Evolutionary conservation across 2,329 filamentous ascomycete species (phyloP).

Genomic region (Incumbomyces delicatus): DNA sequence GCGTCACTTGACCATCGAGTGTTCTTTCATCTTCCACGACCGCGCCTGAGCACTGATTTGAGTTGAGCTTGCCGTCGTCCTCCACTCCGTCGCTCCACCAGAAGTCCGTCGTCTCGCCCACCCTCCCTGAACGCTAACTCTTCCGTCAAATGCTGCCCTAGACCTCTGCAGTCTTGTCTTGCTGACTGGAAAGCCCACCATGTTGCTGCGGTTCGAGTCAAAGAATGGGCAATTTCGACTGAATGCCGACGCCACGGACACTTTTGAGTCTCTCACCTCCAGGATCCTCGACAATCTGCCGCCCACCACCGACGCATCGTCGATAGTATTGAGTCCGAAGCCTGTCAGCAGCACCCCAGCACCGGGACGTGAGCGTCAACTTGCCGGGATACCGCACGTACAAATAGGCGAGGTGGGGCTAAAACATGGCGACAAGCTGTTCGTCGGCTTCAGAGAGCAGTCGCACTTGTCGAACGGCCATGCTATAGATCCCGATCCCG

Average conservation of each 20-base stretch:
- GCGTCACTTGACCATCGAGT: too few species aligned
- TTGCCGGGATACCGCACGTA: constrained; percentile 44
- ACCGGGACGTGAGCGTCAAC: constrained; percentile 42
- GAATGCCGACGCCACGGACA: constrained; percentile 61
- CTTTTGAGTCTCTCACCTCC: constrained; percentile 52
- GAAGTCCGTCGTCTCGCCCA: too few species aligned
- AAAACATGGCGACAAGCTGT: constrained; percentile 86
- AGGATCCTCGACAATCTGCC: constrained; percentile 54
- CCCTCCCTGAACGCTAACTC: too few species aligned
- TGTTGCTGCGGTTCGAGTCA: constrained; percentile 80
- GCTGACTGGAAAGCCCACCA: constrained; percentile 27
- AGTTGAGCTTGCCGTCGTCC: too few species aligned
- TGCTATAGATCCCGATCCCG: constrained; percentile 11
- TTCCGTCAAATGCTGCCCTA: too few species aligned
- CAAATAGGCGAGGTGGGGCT: constrained; percentile 49
- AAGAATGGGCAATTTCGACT: constrained; percentile 89
- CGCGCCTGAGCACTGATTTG: too few species aligned
- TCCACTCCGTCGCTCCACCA: too few species aligned
- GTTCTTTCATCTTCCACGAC: too few species aligned
- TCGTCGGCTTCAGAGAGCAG: constrained; percentile 65
- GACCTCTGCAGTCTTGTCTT: too few species aligned
- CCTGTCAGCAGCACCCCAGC: constrained; percentile 41
- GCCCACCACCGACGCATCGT: constrained; percentile 43
- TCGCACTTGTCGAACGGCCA: constrained; percentile 42
- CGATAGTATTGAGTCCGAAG: constrained; percentile 50